Base-by-base conservation (phyloP, 2,329 filamentous ascomycete species). In the Calonectria multiphialidica region DNA sequence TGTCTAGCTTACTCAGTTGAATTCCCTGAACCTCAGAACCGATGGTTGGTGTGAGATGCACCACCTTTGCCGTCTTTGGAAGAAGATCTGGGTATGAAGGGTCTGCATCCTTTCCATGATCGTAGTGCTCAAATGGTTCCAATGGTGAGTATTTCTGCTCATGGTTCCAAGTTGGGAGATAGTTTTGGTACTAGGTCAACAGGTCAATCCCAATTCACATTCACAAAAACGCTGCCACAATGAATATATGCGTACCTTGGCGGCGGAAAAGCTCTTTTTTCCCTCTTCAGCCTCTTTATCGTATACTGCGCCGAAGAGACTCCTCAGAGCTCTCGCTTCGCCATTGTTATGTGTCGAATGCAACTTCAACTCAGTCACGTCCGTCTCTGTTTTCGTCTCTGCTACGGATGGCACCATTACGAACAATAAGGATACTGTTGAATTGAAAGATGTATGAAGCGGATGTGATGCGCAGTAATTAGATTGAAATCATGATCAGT, bases 1-100 rank as follows among this genome's bases (percentile, higher is more conserved):
- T 81, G 12, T 77, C 83, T 47, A 86, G 79, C 47, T 82, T 76
- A 16, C 82, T 84, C 2, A 86, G 76, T 70, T 86, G 84, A 33
- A 86, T 75, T 0, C 83, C 84, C 6, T 82, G 77, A 50, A 86
- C 83, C 72, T 86, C 85, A 6, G 84, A 86, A 15, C 85, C 84
- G 50, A 86, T 84, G 1, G 61, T 44, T 16, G 71, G 66, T 0
- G 71, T 80, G 16, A 76, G 73, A 23, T 78, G 76, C 30, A 79
- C 57, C 12, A 66, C 67, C 0, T 77, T 2, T 74, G 21, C 61
- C 23, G 40, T 49, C 64, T 49, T 71, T 59, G n/a, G 66, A 16
- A 82, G 66, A 4, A 83, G 77, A 42, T 80, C 79, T 3, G 72
- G 50, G 74, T 82, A 81, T 15, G 72, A 71, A 72, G 81, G 81